Evolutionary conservation across 306 rosid species (phyloP).

Genomic region (Malus fusca): DNA sequence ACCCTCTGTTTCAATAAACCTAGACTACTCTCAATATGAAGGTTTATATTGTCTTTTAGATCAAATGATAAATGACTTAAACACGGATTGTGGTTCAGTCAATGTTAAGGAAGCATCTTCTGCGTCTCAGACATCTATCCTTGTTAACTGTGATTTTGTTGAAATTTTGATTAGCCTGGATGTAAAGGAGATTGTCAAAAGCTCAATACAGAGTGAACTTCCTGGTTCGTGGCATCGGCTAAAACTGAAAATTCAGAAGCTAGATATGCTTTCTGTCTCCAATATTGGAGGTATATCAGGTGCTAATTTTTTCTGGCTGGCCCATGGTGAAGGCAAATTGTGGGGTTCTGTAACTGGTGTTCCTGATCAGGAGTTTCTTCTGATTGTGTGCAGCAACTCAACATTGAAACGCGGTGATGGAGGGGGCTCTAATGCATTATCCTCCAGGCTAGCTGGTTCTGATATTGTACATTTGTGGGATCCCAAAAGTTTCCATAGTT

Average conservation of each 20-base stretch:
- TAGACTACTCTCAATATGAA: constrained; percentile 49
- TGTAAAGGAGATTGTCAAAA: constrained; percentile 35
- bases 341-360: constrained; percentile 53
- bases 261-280: constrained; percentile 60
- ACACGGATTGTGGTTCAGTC: constrained; percentile 30
- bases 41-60: constrained; percentile 38
- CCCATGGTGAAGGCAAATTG: constrained; percentile 83
- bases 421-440: constrained; percentile 82
- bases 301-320: constrained; percentile 70
- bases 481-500: constrained; percentile 43
- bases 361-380: constrained; percentile 71
- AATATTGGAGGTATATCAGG: constrained; percentile 64
- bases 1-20: constrained; percentile 36
- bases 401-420: constrained; percentile 87
- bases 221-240: constrained; percentile 76
- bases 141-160: constrained; percentile 51
- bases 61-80: constrained; percentile 48
- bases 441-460: constrained; percentile 74
- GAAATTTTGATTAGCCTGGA: constrained; percentile 57
- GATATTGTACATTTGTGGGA: constrained; percentile 70
- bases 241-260: constrained; percentile 58
- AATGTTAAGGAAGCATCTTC: constrained; percentile 29
- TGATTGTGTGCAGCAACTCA: constrained; percentile 67
- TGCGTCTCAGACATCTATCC: constrained; percentile 58
- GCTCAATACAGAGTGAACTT: constrained; percentile 78